Conservation (phyloP, 2,329 filamentous ascomycete genomes). For the Bipolaris cookei region DNA sequence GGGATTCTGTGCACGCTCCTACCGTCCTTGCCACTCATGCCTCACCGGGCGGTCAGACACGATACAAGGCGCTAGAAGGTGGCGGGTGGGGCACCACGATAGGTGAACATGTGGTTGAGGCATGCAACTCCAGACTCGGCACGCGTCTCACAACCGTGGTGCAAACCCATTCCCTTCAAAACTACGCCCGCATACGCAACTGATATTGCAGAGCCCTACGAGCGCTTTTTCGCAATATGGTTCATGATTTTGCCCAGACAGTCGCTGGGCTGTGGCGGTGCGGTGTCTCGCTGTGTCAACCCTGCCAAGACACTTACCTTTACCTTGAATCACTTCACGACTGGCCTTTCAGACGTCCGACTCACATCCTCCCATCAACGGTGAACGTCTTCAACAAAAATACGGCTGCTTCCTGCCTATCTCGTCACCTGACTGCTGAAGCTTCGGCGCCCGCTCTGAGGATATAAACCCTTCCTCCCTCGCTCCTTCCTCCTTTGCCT, state of each 20-base stretch:
- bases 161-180: conserved; percentile 21
- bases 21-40: conserved; percentile 1
- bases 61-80: conserved; percentile 12
- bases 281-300: conserved; percentile 3
- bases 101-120: conserved; percentile 15
- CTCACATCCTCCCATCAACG: conserved; percentile 12
- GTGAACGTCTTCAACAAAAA: conserved; percentile 15
- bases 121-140: conserved; percentile 22
- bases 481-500: conserved; percentile 23
- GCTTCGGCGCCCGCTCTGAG: neutral
- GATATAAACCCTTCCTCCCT: conserved; percentile 21
- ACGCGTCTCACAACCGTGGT: conserved; percentile 23
- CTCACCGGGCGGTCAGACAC: conserved; percentile 18
- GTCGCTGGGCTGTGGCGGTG: conserved; percentile 8
- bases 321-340: conserved; percentile 9
- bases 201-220: conserved; percentile 29
- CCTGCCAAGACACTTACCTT: conserved; percentile 3
- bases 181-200: neutral
- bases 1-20: neutral
- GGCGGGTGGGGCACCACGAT: conserved; percentile 15
- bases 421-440: conserved; percentile 16
- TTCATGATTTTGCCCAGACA: conserved; percentile 4
- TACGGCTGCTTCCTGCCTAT: conserved; percentile 19
- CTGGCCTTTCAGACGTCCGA: neutral
- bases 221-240: conserved; percentile 25